Conservation (phyloP, 2,329 filamentous ascomycete species). For the Delphinella strobiligena region DNA sequence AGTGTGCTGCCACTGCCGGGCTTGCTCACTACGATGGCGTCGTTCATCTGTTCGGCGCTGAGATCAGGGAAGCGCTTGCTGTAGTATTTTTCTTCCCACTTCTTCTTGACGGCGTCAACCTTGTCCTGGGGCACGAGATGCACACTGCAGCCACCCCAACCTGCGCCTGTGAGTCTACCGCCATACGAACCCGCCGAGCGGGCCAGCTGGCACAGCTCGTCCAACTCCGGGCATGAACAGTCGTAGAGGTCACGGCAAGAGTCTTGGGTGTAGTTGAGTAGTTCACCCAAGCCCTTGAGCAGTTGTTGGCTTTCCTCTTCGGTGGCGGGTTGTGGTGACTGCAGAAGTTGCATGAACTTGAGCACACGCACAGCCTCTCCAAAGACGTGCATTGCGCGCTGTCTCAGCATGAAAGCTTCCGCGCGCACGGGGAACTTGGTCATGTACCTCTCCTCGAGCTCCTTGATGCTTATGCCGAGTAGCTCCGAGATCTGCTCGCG, state of each 20-base stretch:
- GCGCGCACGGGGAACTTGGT: slow-evolving; percentile 82
- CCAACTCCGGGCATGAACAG: slow-evolving; percentile 86
- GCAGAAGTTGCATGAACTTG: slow-evolving; percentile 68
- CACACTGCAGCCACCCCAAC: slow-evolving; percentile 94
- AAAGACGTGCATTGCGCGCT: slow-evolving; percentile 85
- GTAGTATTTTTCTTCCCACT: slow-evolving; percentile 76
- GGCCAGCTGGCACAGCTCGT: slow-evolving; percentile 73
- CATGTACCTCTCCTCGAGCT: slow-evolving; percentile 68
- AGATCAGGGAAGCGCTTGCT: slow-evolving; percentile 55
- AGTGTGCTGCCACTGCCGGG: slow-evolving; percentile 57
- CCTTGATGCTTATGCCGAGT: slow-evolving; percentile 55
- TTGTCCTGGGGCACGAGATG: slow-evolving; percentile 80
- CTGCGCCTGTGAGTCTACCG: slow-evolving; percentile 78
- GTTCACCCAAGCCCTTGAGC: slow-evolving; percentile 59
- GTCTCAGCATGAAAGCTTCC: slow-evolving; percentile 73
- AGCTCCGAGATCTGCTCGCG: slow-evolving; percentile 68
- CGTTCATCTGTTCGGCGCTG: slow-evolving; percentile 59
- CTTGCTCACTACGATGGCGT: slow-evolving; percentile 79
- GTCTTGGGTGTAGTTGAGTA: slow-evolving; percentile 82
- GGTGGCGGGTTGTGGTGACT: slow-evolving; percentile 24
- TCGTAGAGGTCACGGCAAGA: slow-evolving; percentile 82
- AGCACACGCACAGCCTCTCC: slow-evolving; percentile 77
- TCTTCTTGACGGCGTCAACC: slow-evolving; percentile 63
- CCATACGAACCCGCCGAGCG: slow-evolving; percentile 69
- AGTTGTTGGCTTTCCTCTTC: slow-evolving; percentile 52